These are phyloP conservation scores for Trichoderma aggressivum DNA, from an alignment of 2,329 filamentous ascomycete species.

Conservation along the genomic window DNA sequence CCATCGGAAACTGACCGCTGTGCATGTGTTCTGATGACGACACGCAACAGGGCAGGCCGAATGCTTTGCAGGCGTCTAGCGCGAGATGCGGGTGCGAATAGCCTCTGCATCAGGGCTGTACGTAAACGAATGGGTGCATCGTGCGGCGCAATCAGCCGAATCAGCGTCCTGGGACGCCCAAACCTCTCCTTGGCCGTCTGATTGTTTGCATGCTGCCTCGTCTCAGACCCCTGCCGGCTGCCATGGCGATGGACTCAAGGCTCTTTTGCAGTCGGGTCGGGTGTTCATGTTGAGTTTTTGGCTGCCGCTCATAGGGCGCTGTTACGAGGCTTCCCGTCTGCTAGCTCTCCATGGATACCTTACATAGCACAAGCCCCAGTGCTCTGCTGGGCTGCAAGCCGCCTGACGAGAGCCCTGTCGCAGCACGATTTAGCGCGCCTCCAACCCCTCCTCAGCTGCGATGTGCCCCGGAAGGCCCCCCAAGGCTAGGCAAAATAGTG, in stretches of 20 bases:
- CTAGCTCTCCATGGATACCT: no score
- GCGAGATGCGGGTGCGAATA: slow-evolving; percentile 12
- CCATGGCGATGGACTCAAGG: no score
- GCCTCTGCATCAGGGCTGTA: not conserved
- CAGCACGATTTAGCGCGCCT: slow-evolving; percentile 16
- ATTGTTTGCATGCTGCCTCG: slow-evolving; percentile 20
- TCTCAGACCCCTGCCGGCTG: slow-evolving; percentile 23
- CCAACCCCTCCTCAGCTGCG: slow-evolving; percentile 16
- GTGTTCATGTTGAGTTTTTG: no score
- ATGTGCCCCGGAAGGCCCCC: slow-evolving; percentile 1
- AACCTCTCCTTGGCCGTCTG: not conserved
- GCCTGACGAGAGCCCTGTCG: not conserved
- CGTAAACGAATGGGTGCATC: slow-evolving; percentile 8
- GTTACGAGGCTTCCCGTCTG: not conserved
- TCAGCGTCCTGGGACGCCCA: not conserved
- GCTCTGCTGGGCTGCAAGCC: slow-evolving; percentile 3
- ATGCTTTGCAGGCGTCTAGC: slow-evolving; percentile 15
- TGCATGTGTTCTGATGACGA: slow-evolving; percentile 15
- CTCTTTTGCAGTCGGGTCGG: no score
- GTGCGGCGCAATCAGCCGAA: slow-evolving; percentile 9
- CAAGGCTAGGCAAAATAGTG: slow-evolving; percentile 4
- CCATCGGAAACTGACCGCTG: slow-evolving; percentile 15
- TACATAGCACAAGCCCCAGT: no score
- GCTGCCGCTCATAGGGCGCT: no score
- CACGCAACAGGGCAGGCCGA: not conserved